These are phyloP conservation scores for Citrullus amarus DNA, from an alignment of 306 rosid species.

Conservation along the genomic window DNA sequence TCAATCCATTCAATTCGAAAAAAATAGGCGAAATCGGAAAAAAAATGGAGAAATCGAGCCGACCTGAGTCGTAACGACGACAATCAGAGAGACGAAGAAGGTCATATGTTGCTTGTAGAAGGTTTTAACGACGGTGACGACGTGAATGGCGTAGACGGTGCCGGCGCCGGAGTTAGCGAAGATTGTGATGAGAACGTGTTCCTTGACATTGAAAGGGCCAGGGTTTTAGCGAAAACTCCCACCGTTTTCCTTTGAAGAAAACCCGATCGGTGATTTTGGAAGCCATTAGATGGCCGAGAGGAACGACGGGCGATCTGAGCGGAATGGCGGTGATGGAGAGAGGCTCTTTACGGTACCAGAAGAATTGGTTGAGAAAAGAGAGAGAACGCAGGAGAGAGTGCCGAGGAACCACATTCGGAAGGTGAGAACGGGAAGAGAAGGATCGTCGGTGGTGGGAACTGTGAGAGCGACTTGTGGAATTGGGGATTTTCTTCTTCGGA, in stretches of 20 bases:
- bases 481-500: slow-evolving; percentile 49
- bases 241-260: slow-evolving; percentile 42
- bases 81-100: slow-evolving; percentile 58
- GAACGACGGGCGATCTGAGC: slow-evolving; percentile 90
- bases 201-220: slow-evolving; percentile 85
- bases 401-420: slow-evolving; percentile 92
- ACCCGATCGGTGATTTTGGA: slow-evolving; percentile 32
- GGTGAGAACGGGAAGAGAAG: slow-evolving; percentile 56
- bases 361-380: slow-evolving; percentile 85
- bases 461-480: slow-evolving; percentile 78
- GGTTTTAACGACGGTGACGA: slow-evolving; percentile 66
- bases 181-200: slow-evolving; percentile 84
- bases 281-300: slow-evolving; percentile 83
- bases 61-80: slow-evolving; percentile 79
- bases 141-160: slow-evolving; percentile 77
- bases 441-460: slow-evolving; percentile 61
- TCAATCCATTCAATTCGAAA: background rate
- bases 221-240: slow-evolving; percentile 76
- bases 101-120: slow-evolving; percentile 45
- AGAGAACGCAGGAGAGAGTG: slow-evolving; percentile 49
- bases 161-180: slow-evolving; percentile 97
- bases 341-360: slow-evolving; percentile 84
- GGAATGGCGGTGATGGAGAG: slow-evolving; percentile 72
- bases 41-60: background rate
- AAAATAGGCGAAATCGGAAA: background rate